Evolutionary conservation across 345 rosid species (phyloP).

Genomic region (Punica granatum): DNA sequence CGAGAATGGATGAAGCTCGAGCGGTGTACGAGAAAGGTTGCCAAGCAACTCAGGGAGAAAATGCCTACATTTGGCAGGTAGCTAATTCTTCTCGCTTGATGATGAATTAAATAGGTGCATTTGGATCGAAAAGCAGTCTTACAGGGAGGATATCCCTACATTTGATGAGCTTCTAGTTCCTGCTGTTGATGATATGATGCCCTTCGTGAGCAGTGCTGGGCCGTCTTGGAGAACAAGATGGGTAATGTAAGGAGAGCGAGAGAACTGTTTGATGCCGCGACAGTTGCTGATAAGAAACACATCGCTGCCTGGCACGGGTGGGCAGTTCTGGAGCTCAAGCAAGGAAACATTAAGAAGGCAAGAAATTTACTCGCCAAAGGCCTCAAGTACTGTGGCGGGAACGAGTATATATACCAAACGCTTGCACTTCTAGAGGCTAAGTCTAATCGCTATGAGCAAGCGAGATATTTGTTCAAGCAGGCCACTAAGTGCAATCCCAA

Average conservation of each 20-base stretch:
- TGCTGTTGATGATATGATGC: background rate
- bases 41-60: constrained; percentile 95
- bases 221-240: constrained; percentile 74
- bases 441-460: constrained; percentile 69
- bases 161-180: background rate
- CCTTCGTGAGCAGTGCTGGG: constrained; percentile 79
- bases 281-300: constrained; percentile 88
- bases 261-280: constrained; percentile 91
- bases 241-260: constrained; percentile 85
- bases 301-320: constrained; percentile 98
- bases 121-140: background rate
- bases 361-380: constrained; percentile 88
- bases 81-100: background rate
- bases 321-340: constrained; percentile 92
- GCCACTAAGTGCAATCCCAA: constrained; percentile 83
- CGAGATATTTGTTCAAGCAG: constrained; percentile 72
- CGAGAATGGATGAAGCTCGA: constrained; percentile 55
- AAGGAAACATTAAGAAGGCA: constrained; percentile 85
- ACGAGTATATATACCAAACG: constrained; percentile 87
- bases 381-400: constrained; percentile 76
- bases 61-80: constrained; percentile 98
- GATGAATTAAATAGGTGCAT: background rate
- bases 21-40: constrained; percentile 78
- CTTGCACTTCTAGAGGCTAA: constrained; percentile 79
- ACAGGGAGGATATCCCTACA: no score